A percentile compares a stretch with the other conserved stretches of the same genome.
phyloP scores from a whole-genome alignment of 176 grass and related monocot species.

The Oryza brachyantha region DNA sequence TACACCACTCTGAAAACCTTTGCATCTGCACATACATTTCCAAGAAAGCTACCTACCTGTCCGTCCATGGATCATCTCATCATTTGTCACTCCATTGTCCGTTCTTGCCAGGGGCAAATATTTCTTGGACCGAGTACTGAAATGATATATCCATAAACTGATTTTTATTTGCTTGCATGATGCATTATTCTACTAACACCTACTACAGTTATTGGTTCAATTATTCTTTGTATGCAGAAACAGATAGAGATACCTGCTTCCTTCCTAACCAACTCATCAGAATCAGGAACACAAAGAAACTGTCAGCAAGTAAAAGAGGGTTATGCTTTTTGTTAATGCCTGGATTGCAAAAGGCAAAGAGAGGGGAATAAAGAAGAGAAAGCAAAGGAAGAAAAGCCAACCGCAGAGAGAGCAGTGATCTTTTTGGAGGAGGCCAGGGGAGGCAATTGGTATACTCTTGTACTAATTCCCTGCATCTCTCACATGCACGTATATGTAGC shows the following conservation, averaged over 20 bases:
- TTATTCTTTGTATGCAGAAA: background rate
- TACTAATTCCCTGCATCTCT: slow-evolving; percentile 58
- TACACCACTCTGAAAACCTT: slow-evolving; percentile 10
- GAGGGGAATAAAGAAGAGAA: slow-evolving; percentile 58
- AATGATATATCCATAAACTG: background rate
- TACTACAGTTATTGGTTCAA: background rate
- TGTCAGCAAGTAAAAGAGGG: slow-evolving; percentile 28
- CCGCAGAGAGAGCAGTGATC: slow-evolving; percentile 40
- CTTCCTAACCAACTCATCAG: slow-evolving; percentile 8
- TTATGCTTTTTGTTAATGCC: slow-evolving; percentile 51
- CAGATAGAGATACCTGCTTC: background rate
- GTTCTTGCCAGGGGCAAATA: background rate
- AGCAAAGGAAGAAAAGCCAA: slow-evolving; percentile 47
- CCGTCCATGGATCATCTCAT: background rate
- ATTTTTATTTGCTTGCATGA: background rate
- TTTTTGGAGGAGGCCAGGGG: slow-evolving; percentile 52
- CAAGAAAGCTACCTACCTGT: slow-evolving; percentile 13
- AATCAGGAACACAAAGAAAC: slow-evolving; percentile 14
- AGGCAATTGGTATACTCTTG: slow-evolving; percentile 52
- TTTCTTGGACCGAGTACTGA: background rate
- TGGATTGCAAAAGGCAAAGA: slow-evolving; percentile 56
- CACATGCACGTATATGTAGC: slow-evolving; percentile 41
- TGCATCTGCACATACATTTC: background rate
- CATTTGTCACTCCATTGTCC: slow-evolving; percentile 10
- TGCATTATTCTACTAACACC: background rate